Conservation (phyloP, 768 basidiomycete genomes). For the Pholiota conissans region DNA sequence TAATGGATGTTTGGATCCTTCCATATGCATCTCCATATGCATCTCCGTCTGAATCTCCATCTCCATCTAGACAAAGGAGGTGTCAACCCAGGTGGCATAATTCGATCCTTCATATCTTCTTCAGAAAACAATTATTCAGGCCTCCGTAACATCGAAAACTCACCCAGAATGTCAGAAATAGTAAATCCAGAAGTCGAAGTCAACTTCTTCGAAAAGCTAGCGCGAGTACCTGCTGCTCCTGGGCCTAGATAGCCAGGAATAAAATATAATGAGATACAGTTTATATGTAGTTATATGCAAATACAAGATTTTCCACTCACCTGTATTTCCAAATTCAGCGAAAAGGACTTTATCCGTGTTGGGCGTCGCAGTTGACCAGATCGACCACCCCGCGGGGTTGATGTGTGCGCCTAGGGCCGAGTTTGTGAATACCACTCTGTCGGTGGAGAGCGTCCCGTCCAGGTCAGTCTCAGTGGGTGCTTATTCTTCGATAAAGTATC, state of each 20-base stretch:
- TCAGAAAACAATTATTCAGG: neutral
- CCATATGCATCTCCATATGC: no score
- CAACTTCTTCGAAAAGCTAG: conserved; percentile 6
- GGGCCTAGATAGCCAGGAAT: no score
- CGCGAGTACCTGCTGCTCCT: conserved; percentile 6
- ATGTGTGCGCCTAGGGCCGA: conserved; percentile 4
- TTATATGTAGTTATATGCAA: neutral
- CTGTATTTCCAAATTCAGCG: conserved; percentile 7
- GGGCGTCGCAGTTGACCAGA: conserved; percentile 10
- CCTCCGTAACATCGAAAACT: neutral
- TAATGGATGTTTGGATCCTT: no score
- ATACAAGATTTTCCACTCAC: neutral
- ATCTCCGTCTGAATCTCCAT: no score
- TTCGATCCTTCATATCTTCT: neutral
- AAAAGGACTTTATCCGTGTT: conserved; percentile 9
- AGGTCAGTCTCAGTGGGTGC: no score
- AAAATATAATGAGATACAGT: no score
- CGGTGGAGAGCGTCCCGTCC: no score
- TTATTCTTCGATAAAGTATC: neutral
- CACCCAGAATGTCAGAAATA: conserved; percentile 10
- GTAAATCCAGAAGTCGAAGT: conserved; percentile 2
- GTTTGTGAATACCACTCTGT: conserved; percentile 10
- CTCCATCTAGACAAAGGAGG: neutral
- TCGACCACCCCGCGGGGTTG: conserved; percentile 9
- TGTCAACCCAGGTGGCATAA: neutral